Percentiles rank a stretch among this genome's conserved stretches.
Evolutionary conservation across 768 basidiomycete genomes (phyloP).

Genomic region (Cystofilobasidium ferigula): DNA sequence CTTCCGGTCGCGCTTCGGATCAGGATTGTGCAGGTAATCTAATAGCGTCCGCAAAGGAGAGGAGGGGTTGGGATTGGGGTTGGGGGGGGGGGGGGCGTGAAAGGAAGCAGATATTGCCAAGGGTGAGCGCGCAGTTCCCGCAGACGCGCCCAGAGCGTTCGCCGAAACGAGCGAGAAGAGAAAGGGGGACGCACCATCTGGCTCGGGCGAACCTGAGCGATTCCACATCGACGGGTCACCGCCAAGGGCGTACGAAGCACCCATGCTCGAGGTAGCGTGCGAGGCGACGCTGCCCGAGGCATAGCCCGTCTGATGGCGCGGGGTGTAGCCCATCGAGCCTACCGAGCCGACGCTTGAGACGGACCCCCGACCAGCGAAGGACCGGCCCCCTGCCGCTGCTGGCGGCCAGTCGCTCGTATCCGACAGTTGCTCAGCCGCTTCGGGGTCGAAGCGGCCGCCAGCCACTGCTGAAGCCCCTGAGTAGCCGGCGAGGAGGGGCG

Average conservation of each 20-base stretch:
- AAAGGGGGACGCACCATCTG: constrained; percentile 13
- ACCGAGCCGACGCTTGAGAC: background rate
- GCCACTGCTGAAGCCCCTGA: background rate
- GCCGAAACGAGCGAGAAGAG: background rate
- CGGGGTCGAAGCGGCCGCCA: background rate
- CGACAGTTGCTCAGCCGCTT: background rate
- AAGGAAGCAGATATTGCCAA: too few species aligned
- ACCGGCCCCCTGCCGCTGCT: background rate
- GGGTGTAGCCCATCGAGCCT: background rate
- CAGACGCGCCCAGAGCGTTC: too few species aligned
- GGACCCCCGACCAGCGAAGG: background rate
- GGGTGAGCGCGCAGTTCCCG: too few species aligned
- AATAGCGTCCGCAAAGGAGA: background rate
- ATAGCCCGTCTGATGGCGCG: background rate
- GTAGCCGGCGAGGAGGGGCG: too few species aligned
- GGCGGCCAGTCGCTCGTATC: background rate
- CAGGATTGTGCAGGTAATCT: constrained; percentile 26
- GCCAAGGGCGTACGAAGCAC: constrained; percentile 3
- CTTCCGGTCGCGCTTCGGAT: constrained; percentile 22
- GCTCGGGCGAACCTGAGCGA: constrained; percentile 7
- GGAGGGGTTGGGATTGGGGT: background rate
- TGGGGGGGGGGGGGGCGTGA: background rate
- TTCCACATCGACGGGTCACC: constrained; percentile 15
- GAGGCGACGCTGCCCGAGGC: background rate
- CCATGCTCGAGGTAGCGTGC: background rate